A percentile compares a stretch with the other conserved stretches of the same genome.
phyloP scores from a whole-genome alignment of 768 basidiomycete genomes.

The Trametes cingulata region DNA sequence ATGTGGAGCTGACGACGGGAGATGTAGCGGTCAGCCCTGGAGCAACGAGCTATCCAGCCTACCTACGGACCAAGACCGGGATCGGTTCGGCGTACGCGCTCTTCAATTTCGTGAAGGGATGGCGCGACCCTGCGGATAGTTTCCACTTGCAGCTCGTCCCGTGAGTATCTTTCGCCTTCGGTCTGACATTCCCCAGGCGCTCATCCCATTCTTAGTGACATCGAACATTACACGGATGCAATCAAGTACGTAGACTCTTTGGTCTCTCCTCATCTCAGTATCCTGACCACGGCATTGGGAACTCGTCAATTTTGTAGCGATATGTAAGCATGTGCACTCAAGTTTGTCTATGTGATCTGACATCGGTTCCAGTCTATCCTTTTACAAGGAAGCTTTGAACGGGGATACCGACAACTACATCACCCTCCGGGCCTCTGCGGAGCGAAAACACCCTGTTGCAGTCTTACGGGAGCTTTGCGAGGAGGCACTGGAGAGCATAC shows the following conservation, averaged over 20 bases:
- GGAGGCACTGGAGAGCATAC: neutral
- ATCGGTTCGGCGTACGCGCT: conserved; percentile 36
- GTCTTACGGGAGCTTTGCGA: conserved; percentile 7
- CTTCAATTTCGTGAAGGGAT: conserved; percentile 30
- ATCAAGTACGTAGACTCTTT: too few species aligned
- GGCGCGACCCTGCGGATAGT: conserved; percentile 30
- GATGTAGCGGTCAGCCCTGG: conserved; percentile 27
- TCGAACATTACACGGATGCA: too few species aligned
- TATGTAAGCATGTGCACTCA: too few species aligned
- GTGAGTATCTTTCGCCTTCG: conserved; percentile 10
- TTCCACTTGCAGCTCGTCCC: conserved; percentile 41
- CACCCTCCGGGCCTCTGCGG: conserved; percentile 3
- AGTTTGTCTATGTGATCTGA: too few species aligned
- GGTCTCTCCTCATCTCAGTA: too few species aligned
- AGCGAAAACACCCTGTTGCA: neutral
- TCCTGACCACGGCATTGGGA: too few species aligned
- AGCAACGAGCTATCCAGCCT: conserved; percentile 31
- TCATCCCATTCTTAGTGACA: too few species aligned
- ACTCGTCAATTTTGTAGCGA: too few species aligned
- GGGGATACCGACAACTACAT: conserved; percentile 22
- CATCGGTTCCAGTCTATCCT: conserved; percentile 1
- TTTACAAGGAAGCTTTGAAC: conserved; percentile 18
- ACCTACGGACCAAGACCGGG: conserved; percentile 33
- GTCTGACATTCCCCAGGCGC: too few species aligned
- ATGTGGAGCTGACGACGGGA: conserved; percentile 35